These are phyloP conservation scores for Pycnococcus provasolii DNA, from an alignment of 139 green algal genomes.

Conservation along the genomic window DNA sequence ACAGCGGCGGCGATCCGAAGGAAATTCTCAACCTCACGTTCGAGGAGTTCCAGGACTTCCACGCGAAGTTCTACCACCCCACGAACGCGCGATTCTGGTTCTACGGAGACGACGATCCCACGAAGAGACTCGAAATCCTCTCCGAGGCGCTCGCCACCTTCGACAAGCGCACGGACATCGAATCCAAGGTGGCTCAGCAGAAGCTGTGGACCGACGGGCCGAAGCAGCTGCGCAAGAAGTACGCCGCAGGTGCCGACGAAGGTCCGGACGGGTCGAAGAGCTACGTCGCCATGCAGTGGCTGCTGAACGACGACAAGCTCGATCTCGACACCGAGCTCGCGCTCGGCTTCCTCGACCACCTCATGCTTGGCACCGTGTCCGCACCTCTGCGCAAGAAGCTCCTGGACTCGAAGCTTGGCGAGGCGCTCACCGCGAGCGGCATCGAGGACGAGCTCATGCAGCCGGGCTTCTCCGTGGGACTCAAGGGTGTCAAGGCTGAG, in stretches of 20 bases:
- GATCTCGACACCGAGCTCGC: conserved; percentile 82
- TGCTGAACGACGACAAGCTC: conserved; percentile 72
- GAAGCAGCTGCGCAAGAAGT: conserved; percentile 39
- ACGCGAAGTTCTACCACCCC: conserved; percentile 91
- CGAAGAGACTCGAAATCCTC: conserved; percentile 72
- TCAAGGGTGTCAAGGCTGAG: conserved; percentile 57
- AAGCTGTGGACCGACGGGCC: conserved; percentile 42
- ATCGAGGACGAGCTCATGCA: conserved; percentile 77
- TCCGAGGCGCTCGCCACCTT: conserved; percentile 69
- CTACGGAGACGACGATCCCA: conserved; percentile 85
- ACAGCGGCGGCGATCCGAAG: conserved; percentile 80
- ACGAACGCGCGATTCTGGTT: conserved; percentile 94
- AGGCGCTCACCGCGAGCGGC: conserved; percentile 79
- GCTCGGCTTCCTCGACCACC: conserved; percentile 91
- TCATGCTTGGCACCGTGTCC: conserved; percentile 82
- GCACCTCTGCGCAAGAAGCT: conserved; percentile 84
- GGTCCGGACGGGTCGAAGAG: conserved; percentile 56
- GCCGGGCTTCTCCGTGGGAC: conserved; percentile 36
- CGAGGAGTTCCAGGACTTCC: conserved; percentile 92
- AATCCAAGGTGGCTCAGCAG: conserved; percentile 68
- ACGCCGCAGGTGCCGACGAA: conserved; percentile 44
- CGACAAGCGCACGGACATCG: conserved; percentile 43
- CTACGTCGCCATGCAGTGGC: conserved; percentile 81
- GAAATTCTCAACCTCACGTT: conserved; percentile 89
- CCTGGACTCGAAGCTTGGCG: conserved; percentile 80